phyloP scores from a whole-genome alignment of 805 yeast genomes.

The Metschnikowia noctiluminum region DNA sequence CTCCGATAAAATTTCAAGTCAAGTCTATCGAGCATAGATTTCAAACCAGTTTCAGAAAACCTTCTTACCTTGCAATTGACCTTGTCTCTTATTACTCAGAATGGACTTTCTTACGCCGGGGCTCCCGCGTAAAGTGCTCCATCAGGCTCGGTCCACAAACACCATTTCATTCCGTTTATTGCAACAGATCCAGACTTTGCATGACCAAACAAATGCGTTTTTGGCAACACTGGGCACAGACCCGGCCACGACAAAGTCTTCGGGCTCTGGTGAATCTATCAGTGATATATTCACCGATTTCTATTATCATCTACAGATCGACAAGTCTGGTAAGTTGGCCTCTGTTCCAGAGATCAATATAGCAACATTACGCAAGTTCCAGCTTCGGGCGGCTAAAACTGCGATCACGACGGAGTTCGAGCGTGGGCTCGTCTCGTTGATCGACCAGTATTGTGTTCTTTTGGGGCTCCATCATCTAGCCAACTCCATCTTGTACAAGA shows the following conservation, averaged over 20 bases:
- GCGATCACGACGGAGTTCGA: constrained; percentile 7
- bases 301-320: constrained; percentile 15
- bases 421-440: constrained; percentile 12
- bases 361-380: constrained; percentile 7
- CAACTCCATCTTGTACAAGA: constrained; percentile 32
- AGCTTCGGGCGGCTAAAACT: constrained; percentile 2
- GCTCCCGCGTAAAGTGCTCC: constrained; percentile 15
- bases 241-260: constrained; percentile 7
- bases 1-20: too few species aligned
- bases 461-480: constrained; percentile 28
- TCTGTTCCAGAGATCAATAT: constrained; percentile 14
- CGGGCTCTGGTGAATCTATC: constrained; percentile 12
- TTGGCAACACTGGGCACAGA: constrained; percentile 20
- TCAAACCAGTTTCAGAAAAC: not conserved
- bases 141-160: constrained; percentile 28
- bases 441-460: constrained; percentile 25
- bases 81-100: not conserved
- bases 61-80: not conserved
- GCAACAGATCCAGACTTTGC: constrained; percentile 21
- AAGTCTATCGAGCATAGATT: not conserved
- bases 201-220: constrained; percentile 19
- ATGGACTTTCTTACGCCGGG: constrained; percentile 25
- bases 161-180: constrained; percentile 27
- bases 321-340: constrained; percentile 9
- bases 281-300: constrained; percentile 16